Evolutionary conservation across 2,329 filamentous ascomycete genomes (phyloP), one percentile per base, ranked within the genome.

Genomic region (Drechslera avenae): DNA sequence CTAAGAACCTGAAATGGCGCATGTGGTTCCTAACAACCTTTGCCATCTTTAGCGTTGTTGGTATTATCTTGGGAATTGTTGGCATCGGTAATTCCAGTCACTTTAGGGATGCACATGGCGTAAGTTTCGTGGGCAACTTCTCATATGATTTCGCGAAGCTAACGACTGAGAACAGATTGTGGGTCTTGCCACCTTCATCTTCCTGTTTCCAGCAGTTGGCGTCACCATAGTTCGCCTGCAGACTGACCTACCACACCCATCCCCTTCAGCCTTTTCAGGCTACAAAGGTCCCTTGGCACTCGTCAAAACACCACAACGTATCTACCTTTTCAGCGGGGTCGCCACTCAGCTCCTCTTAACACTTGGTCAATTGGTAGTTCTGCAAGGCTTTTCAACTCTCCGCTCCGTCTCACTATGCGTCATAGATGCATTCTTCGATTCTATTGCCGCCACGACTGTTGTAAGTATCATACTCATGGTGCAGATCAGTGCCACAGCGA

Each of bases 1-100:
- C 33, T 1, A 64, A 62, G 42, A 66, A 63, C 50, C 61, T 51
- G 21, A 67, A 62, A 42, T 68, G 65, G 65, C 54, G 66, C 0
- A 34, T 63, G 8, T 57, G 61, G 3, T 46, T 68, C 3, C 28
- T 69, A 2, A 40, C 57, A 8, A 30, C 54, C 0, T 67, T 69
- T 34, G 46, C 48, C 5, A 47, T 64, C 1, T 44, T 58, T 2
- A 50, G 54, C n/a, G 9, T 66, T 1, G 9, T 46, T 14, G 66
- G 65, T 1, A 59, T 66, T 17, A 32, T 60, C 6, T 40, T 67
- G 5, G 66, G 66, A 3, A 61, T 69, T 5, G 55, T 59, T 4
- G 66, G 63, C 2, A 66, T 66, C 54, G 65, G 66, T 2, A 63
- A 54, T 18, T 56, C 63, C 1, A 26, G 42, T 13, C 66, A 69